Evolutionary conservation across 1,284 basidiomycete genomes (phyloP).

Genomic region (Ustilago vetiveriae): DNA sequence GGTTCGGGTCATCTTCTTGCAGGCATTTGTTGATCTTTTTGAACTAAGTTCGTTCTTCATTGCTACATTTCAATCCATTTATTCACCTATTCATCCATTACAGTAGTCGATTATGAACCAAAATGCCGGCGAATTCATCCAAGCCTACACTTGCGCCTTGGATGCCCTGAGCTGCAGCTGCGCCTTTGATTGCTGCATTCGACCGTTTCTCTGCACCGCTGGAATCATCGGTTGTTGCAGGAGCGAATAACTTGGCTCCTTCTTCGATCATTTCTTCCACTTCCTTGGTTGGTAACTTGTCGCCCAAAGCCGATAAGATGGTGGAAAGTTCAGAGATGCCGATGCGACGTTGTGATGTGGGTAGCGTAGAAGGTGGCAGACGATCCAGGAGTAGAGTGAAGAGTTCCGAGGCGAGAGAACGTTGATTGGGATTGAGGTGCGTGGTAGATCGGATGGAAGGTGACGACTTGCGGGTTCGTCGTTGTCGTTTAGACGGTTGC

Average conservation of each 20-base stretch:
- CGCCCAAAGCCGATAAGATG: conserved; percentile 18
- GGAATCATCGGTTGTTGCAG: conserved; percentile 9
- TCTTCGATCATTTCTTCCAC: conserved; percentile 49
- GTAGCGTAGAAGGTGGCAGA: conserved; percentile 18
- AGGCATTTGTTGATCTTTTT: neutral
- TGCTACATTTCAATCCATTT: no score
- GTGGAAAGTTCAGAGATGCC: conserved; percentile 11
- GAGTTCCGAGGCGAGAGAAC: conserved; percentile 10
- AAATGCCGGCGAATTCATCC: conserved; percentile 42
- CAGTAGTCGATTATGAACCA: conserved; percentile 36
- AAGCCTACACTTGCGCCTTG: conserved; percentile 20
- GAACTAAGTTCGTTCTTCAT: conserved; percentile 1
- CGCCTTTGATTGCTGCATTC: conserved; percentile 24
- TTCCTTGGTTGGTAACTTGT: conserved; percentile 42
- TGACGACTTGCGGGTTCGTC: conserved; percentile 7
- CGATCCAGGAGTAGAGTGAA: conserved; percentile 25
- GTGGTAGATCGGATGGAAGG: conserved; percentile 14
- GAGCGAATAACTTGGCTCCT: conserved; percentile 40
- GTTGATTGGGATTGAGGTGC: conserved; percentile 36
- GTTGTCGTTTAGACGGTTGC: conserved; percentile 6
- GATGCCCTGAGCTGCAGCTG: conserved; percentile 28
- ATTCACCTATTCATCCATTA: neutral
- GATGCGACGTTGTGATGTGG: conserved; percentile 15
- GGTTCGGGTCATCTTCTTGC: no score
- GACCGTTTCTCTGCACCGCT: conserved; percentile 4